Percentiles rank a stretch among this genome's conserved stretches.
Evolutionary conservation across 2,329 filamentous ascomycete genomes (phyloP).

Genomic region (Harringtonia aguacate): DNA sequence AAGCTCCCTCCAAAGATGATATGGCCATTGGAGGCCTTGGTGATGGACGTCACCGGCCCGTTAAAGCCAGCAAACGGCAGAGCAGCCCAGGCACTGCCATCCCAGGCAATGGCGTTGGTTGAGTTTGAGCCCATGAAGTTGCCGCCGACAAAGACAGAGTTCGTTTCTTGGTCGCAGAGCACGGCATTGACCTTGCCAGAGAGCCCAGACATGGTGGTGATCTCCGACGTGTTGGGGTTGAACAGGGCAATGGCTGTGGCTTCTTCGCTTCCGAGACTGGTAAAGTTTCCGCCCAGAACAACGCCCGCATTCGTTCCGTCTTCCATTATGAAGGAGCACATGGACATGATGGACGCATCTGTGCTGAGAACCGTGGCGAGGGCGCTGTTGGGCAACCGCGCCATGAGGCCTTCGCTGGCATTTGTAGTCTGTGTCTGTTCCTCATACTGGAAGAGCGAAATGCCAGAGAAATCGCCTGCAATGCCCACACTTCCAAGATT

Average conservation of each 20-base stretch:
- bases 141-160: slow-evolving; percentile 85
- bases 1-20: slow-evolving; percentile 91
- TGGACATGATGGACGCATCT: slow-evolving; percentile 75
- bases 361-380: slow-evolving; percentile 65
- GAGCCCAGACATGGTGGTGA: slow-evolving; percentile 70
- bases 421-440: slow-evolving; percentile 69
- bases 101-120: slow-evolving; percentile 83
- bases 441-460: slow-evolving; percentile 79
- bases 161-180: slow-evolving; percentile 65
- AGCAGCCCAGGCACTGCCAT: slow-evolving; percentile 59
- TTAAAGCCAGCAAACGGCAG: slow-evolving; percentile 92
- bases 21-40: slow-evolving; percentile 67
- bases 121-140: slow-evolving; percentile 72
- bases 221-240: slow-evolving; percentile 57
- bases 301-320: slow-evolving; percentile 62
- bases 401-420: slow-evolving; percentile 71
- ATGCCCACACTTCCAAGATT: slow-evolving; percentile 75
- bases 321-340: slow-evolving; percentile 67
- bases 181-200: slow-evolving; percentile 74
- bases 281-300: slow-evolving; percentile 90
- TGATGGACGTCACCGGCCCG: slow-evolving; percentile 78
- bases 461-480: slow-evolving; percentile 79
- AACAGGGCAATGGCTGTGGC: slow-evolving; percentile 74
- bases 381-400: slow-evolving; percentile 73
- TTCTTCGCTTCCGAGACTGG: slow-evolving; percentile 66